phyloP scores from a whole-genome alignment of 306 rosid species.

The Cicer cuneatum region DNA sequence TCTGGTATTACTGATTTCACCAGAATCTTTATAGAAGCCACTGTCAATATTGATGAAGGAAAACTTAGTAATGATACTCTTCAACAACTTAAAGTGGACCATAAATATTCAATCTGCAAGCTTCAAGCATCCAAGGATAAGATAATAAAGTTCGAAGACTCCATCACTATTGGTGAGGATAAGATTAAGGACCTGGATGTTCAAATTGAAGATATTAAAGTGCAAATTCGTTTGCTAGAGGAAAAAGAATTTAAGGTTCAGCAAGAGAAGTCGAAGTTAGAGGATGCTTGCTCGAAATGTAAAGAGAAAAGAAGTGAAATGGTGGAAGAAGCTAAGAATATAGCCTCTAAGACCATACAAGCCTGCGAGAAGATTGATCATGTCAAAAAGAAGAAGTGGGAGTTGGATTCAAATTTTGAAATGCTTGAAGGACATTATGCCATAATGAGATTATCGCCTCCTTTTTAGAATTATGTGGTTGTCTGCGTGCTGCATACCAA shows the following conservation, averaged over 20 bases:
- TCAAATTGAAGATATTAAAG: conserved; percentile 23
- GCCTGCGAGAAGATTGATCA: neutral
- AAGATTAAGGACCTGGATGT: conserved; percentile 6
- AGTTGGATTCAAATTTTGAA: conserved; percentile 1
- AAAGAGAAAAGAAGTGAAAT: conserved; percentile 6
- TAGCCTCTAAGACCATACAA: conserved; percentile 1
- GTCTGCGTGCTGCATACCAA: too few species aligned
- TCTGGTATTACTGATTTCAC: conserved; percentile 3
- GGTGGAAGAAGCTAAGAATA: neutral
- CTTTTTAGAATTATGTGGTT: neutral
- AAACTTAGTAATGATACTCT: conserved; percentile 1
- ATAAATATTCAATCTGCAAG: conserved; percentile 1
- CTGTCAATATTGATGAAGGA: neutral
- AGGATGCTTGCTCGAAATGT: conserved; percentile 1
- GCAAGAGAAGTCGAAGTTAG: conserved; percentile 2
- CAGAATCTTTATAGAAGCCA: conserved; percentile 4
- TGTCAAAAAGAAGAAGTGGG: neutral
- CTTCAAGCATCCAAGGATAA: conserved; percentile 1
- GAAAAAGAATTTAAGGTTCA: neutral
- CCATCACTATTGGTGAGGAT: neutral
- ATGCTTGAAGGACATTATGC: conserved; percentile 2
- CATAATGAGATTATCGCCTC: neutral
- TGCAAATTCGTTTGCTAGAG: neutral
- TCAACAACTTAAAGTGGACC: conserved; percentile 7
- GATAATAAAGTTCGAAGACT: neutral